Conservation (phyloP, 495 filamentous ascomycete species). For the Delitschia confertaspora region DNA sequence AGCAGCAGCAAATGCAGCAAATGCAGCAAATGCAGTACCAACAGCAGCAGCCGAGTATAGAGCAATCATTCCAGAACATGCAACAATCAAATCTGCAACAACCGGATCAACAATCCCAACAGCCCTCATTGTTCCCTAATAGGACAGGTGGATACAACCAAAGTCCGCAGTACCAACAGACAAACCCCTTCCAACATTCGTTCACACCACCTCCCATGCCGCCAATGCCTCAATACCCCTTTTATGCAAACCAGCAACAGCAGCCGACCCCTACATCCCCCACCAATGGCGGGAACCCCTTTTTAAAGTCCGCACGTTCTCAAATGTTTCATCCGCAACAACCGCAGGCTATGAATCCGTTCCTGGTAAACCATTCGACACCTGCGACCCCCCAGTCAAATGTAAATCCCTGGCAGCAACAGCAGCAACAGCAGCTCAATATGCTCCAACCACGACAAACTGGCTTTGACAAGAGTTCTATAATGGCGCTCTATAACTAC, state of each 20-base stretch:
- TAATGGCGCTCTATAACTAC: conserved; percentile 79
- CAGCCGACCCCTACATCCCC: conserved; percentile 29
- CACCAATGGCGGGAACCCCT: conserved; percentile 28
- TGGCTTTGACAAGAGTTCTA: conserved; percentile 63
- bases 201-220: conserved; percentile 53
- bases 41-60: conserved; percentile 35
- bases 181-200: conserved; percentile 31
- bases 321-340: conserved; percentile 29
- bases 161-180: conserved; percentile 44
- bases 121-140: conserved; percentile 79
- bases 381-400: conserved; percentile 8
- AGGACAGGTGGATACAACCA: conserved; percentile 68
- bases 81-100: conserved; percentile 50
- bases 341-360: background rate
- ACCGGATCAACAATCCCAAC: conserved; percentile 52
- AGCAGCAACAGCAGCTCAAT: conserved; percentile 35
- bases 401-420: conserved; percentile 8
- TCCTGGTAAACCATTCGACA: conserved; percentile 5
- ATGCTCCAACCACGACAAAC: conserved; percentile 37
- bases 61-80: conserved; percentile 63
- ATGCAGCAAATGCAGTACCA: conserved; percentile 33
- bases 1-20: conserved; percentile 64
- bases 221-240: conserved; percentile 44
- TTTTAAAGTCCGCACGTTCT: conserved; percentile 29
- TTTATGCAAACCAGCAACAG: conserved; percentile 33